A percentile compares a stretch with the other conserved stretches of the same genome.
phyloP scores from a whole-genome alignment of 345 rosid genomes.

The Citrus cavaleriei region DNA sequence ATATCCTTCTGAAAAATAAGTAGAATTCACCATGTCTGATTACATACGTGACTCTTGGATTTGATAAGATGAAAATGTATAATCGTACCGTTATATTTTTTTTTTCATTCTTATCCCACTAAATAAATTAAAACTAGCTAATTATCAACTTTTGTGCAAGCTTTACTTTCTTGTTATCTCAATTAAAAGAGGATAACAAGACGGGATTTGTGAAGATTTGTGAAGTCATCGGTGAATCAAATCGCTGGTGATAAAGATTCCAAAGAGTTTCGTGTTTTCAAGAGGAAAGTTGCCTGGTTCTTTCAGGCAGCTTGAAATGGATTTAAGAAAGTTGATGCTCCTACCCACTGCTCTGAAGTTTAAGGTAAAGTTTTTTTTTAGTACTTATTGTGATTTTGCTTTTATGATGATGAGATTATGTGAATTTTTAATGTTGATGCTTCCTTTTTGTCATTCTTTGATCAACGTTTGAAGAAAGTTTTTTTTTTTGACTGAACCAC shows the following conservation, averaged over 20 bases:
- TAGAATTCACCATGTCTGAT: no score
- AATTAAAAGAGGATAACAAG: not conserved
- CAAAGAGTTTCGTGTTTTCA: slow-evolving; percentile 81
- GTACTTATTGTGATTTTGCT: not conserved
- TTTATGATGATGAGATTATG: not conserved
- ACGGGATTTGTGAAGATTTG: no score
- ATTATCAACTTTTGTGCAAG: no score
- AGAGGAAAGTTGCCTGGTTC: slow-evolving; percentile 72
- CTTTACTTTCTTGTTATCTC: not conserved
- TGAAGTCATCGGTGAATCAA: slow-evolving; percentile 9
- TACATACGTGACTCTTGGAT: no score
- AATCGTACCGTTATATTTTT: no score
- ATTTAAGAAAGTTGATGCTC: slow-evolving; percentile 88
- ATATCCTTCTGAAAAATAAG: not conserved
- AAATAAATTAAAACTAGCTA: no score
- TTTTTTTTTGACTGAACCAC: no score
- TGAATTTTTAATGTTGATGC: no score
- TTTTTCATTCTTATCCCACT: no score
- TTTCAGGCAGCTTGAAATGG: slow-evolving; percentile 55
- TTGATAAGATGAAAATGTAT: no score
- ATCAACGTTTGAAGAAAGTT: no score
- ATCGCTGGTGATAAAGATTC: slow-evolving; percentile 78
- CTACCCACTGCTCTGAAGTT: slow-evolving; percentile 74
- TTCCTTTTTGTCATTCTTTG: no score
- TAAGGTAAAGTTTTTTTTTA: slow-evolving; percentile 39